Base-by-base conservation (phyloP, 257 asterid species). In the Penstemon eatonii region DNA sequence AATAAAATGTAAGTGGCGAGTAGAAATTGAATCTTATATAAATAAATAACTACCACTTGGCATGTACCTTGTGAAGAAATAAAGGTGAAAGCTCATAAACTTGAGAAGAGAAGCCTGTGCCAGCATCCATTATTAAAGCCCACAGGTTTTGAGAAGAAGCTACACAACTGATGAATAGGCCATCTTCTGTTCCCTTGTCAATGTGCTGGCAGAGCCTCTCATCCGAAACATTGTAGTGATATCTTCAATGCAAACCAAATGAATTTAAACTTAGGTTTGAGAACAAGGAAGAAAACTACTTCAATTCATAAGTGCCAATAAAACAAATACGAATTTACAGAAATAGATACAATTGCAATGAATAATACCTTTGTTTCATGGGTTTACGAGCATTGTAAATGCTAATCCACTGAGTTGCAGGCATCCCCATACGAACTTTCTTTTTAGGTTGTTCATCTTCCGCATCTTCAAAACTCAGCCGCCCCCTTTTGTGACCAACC, bases 101-200 rank as follows among this genome's bases (percentile, higher is more conserved):
- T 77, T 91, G 97, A 4, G 80, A 43, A 12, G 58, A 45, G 79
- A 91, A 91, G 68, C 91, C 92, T 3, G 96, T 91, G 61, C 95
- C 96, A 1, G 96, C 96, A 84, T 91, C 97, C 96, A 91, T 83
- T 76, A 91, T 85, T 25, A 91, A 69, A 6, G 97, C 96, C 95
- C 95, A 91, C 8, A 88, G 81, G 74, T 84, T 91, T 60, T 79
- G 86, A 75, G 80, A 74, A 66, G 87, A 88, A 19, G 93, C 81
- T 54, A 88, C 88, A 66, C 89, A 78, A 61, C 96, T 88, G 67
- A 91, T 83, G 68, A 37, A 78, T 50, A 91, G 74, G 72, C 91
- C 91, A 83, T 91, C 97, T 67, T 84, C 88, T 13, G 72, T 79
- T 70, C 96, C 97, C 78, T 84, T 91, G 2, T 81, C 88, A 52